Base-by-base conservation (phyloP, 2,329 filamentous ascomycete genomes). In the Fusarium sacchari region DNA sequence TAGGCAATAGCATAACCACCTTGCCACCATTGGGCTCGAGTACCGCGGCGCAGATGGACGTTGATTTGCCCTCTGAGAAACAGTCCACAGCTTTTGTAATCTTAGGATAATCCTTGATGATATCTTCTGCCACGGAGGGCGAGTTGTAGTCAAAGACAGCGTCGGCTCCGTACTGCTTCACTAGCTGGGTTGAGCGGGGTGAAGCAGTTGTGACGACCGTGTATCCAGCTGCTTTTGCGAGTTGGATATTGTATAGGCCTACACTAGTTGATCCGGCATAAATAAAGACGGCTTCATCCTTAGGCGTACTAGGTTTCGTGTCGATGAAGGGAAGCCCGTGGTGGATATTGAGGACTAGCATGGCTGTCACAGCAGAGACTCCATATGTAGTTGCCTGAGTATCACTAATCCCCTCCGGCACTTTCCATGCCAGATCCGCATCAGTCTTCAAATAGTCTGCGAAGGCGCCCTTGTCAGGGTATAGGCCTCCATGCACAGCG, bases 171-270 rank as follows among this genome's bases (percentile, higher is more conserved):
- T 50, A 50, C 8, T 24, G 17, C 0, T 34, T 50, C 1, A 50
- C 47, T 2, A 50, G 12, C 8, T 34, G 8, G 12, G 12, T 14
- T 8, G 47, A 50, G 0, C 47, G 47, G 0, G 30, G n/a, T 1
- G 47, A 50, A 0, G 47, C 30, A 6, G 47, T 50, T 0, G 47
- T 34, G 17, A 50, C 47, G 6, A 34, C n/a, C 0, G 30, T 24
- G n/a, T 20, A 34, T 0, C 47, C 47, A 6, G 30, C 30, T 20
- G 47, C 30, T 11, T 50, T 50, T 34, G 47, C 47, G 1, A 50
- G 47, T 20, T 50, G 30, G 30, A 50, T 50, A 15, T 34, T 2
- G 3, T 50, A 52, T 34, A 52, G 12, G 0, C 47, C 47, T 11
- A n/a, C 47, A 4, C 30, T 52, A 4, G 47, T 52, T 6, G 47